Conservation (phyloP, 768 basidiomycete species). For the Auriculariales sp. region DNA sequence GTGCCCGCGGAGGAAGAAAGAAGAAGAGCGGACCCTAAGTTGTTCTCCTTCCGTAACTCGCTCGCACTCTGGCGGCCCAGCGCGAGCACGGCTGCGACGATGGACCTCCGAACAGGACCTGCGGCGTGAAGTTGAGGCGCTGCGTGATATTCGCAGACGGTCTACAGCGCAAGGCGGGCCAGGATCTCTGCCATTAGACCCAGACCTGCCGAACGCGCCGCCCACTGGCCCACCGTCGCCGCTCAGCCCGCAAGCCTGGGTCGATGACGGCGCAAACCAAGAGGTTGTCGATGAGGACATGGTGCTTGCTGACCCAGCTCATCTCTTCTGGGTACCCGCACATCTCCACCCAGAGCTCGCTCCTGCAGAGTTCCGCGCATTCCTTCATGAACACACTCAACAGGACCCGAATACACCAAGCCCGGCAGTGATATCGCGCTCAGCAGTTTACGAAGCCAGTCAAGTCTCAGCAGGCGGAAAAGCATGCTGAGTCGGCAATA, state of each 20-base stretch:
- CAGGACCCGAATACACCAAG: slow-evolving; percentile 34
- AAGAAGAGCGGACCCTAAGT: too few species aligned
- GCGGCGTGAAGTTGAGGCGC: slow-evolving; percentile 71
- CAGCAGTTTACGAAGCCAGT: too few species aligned
- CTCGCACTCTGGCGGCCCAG: too few species aligned
- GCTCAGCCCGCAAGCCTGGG: slow-evolving; percentile 15
- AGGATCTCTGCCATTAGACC: slow-evolving; percentile 74
- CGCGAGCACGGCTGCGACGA: too few species aligned
- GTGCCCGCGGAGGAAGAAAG: too few species aligned
- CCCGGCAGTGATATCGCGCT: too few species aligned
- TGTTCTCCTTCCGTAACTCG: too few species aligned
- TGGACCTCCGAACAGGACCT: slow-evolving; percentile 80
- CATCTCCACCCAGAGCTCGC: slow-evolving; percentile 94
- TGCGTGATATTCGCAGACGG: slow-evolving; percentile 71
- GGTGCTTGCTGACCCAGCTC: slow-evolving; percentile 45
- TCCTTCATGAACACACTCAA: slow-evolving; percentile 89
- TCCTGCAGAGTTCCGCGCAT: slow-evolving; percentile 87
- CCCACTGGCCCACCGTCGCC: slow-evolving; percentile 44
- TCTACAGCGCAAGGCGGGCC: slow-evolving; percentile 63
- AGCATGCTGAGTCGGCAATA: slow-evolving; percentile 95
- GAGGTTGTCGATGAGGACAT: background rate
- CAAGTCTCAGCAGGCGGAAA: slow-evolving; percentile 62
- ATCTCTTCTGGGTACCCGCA: slow-evolving; percentile 98
- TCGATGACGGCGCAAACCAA: background rate
- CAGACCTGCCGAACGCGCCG: slow-evolving; percentile 72